Evolutionary conservation across 148 eudicot species (phyloP).

Genomic region (Simmondsia chinensis): DNA sequence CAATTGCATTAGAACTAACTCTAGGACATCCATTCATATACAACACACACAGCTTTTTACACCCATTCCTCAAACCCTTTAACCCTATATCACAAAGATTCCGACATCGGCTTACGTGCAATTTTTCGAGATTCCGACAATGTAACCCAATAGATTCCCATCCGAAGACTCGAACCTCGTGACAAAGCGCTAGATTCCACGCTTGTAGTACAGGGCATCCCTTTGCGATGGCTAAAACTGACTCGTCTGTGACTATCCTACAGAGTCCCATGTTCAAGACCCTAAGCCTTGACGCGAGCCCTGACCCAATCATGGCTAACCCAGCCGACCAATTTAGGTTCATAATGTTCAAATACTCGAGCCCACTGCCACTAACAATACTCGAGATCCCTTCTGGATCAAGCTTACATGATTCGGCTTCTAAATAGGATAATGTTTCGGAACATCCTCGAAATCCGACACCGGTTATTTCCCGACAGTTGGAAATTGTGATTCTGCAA

Average conservation of each 20-base stretch:
- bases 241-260: constrained; percentile 39
- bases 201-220: constrained; percentile 55
- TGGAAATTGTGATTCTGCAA: constrained; percentile 32
- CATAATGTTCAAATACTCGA: constrained; percentile 27
- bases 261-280: constrained; percentile 40
- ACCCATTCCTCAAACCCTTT: constrained; percentile 42
- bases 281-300: constrained; percentile 31
- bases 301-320: constrained; percentile 33
- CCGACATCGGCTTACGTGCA: constrained; percentile 52
- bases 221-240: constrained; percentile 34
- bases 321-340: constrained; percentile 30
- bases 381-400: constrained; percentile 35
- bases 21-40: constrained; percentile 38
- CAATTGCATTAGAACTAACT: constrained; percentile 23
- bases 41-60: constrained; percentile 31
- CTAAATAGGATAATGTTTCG: constrained; percentile 32
- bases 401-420: constrained; percentile 56
- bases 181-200: constrained; percentile 62
- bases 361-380: constrained; percentile 30
- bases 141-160: constrained; percentile 53
- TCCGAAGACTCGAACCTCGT: constrained; percentile 32
- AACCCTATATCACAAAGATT: constrained; percentile 44
- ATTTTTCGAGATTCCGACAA: constrained; percentile 44
- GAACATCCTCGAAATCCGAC: constrained; percentile 51
- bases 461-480: constrained; percentile 32